phyloP scores from a whole-genome alignment of 352 stramenopile species.

The Pythium aristosporum region DNA sequence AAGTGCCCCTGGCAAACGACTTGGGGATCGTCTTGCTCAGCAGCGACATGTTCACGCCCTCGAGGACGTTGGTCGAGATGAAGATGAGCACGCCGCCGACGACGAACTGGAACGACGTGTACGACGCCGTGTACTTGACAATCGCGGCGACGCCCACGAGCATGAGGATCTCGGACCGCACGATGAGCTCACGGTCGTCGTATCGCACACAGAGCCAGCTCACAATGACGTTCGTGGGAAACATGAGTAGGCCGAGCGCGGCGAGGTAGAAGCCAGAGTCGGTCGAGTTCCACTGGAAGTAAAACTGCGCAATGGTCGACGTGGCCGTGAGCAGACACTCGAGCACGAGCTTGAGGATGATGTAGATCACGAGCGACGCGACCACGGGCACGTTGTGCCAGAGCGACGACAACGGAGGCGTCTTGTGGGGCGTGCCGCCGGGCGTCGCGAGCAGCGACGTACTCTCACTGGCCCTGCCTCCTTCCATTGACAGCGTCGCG shows the following conservation, averaged over 20 bases:
- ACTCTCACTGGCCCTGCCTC: slow-evolving; percentile 36
- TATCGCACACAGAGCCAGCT: slow-evolving; percentile 88
- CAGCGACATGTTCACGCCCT: slow-evolving; percentile 92
- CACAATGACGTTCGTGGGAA: slow-evolving; percentile 91
- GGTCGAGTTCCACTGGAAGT: slow-evolving; percentile 90
- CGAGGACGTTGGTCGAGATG: slow-evolving; percentile 91
- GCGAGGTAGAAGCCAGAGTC: slow-evolving; percentile 87
- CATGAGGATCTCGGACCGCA: slow-evolving; percentile 86
- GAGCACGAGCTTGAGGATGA: slow-evolving; percentile 91
- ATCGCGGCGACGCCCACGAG: slow-evolving; percentile 87
- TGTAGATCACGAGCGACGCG: slow-evolving; percentile 83
- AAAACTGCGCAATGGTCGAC: slow-evolving; percentile 84
- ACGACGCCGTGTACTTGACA: slow-evolving; percentile 88
- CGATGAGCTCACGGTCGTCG: slow-evolving; percentile 92
- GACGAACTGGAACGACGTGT: slow-evolving; percentile 88
- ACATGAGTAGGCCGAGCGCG: slow-evolving; percentile 88
- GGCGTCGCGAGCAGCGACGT: slow-evolving; percentile 39
- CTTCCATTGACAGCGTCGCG: slow-evolving; percentile 42
- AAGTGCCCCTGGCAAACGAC: slow-evolving; percentile 90
- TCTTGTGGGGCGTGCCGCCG: slow-evolving; percentile 13
- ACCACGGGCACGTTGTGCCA: slow-evolving; percentile 78
- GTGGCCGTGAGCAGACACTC: slow-evolving; percentile 87
- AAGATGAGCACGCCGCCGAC: slow-evolving; percentile 89
- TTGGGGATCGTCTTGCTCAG: slow-evolving; percentile 94
- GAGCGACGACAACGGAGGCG: slow-evolving; percentile 52